Percentiles rank a stretch among this genome's conserved stretches.
Conservation (phyloP, 306 rosid species). For the Vicia faba region DNA sequence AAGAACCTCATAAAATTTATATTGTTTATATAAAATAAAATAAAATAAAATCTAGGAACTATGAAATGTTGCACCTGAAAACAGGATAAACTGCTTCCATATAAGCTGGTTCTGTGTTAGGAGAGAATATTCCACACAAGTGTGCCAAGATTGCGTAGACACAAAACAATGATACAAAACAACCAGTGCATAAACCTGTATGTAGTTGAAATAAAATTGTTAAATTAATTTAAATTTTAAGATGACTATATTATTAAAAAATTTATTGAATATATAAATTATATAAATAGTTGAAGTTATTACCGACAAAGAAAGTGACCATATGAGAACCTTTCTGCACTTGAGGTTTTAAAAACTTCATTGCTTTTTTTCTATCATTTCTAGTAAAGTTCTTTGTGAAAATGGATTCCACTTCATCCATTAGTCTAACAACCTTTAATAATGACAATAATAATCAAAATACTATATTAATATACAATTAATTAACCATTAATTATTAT, state of each 20-base stretch:
- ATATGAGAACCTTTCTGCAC: constrained; percentile 80
- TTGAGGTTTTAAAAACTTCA: constrained; percentile 88
- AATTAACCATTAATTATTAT: too few species aligned
- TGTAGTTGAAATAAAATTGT: constrained; percentile 34
- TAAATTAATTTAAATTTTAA: neutral
- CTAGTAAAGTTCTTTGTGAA: constrained; percentile 87
- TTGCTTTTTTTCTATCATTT: constrained; percentile 88
- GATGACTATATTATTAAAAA: neutral
- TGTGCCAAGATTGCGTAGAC: constrained; percentile 81
- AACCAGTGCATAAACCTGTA: constrained; percentile 90
- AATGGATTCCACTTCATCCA: constrained; percentile 96
- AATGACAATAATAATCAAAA: too few species aligned
- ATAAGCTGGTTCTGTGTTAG: constrained; percentile 48
- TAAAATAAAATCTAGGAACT: neutral
- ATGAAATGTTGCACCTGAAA: constrained; percentile 63
- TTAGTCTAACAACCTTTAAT: too few species aligned
- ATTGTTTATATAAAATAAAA: constrained; percentile 18
- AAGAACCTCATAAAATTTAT: too few species aligned
- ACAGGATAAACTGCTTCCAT: constrained; percentile 78
- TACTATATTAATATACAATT: too few species aligned
- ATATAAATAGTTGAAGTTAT: too few species aligned
- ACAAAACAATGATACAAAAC: constrained; percentile 77
- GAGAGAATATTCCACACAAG: constrained; percentile 73
- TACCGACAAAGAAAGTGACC: constrained; percentile 95
- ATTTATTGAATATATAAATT: neutral